Evolutionary conservation across 148 eudicot species (phyloP), one percentile per base, ranked within the genome.

Genomic region (Rhododendron vialii): DNA sequence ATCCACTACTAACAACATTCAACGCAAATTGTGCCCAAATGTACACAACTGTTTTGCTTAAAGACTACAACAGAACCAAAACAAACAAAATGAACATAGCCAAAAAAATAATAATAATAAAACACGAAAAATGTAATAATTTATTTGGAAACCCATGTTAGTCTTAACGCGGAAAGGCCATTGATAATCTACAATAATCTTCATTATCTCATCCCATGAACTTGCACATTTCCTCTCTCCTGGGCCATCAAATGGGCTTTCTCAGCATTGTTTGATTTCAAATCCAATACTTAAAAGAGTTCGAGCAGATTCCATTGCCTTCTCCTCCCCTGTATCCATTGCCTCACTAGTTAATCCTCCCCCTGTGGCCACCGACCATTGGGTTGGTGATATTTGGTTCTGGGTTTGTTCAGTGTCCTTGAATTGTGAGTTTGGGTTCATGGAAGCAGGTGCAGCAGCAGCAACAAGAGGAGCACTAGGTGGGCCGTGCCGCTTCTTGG

Each of bases 251-350:
- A 26, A n/a, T 13, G 18, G 65, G 55, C 17, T n/a, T 11, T 35
- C 43, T 90, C 85, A 90, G 89, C 90, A 90, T 76, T 88, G 90
- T 85, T 95, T 93, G 88, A 95, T 94, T 88, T 95, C 96, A 28
- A 94, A 90, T 12, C 95, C 96, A 65, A 95, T 89, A 82, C 94
- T 92, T 83, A 94, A 85, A 30, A 93, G 90, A 24, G 94, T 90
- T 83, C 88, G 89, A 85, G 93, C 87, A 0, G 95, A 92, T 45
- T 92, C 94, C 38, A 89, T 57, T 77, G 92, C 88, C 86, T 93
- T 94, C 45, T 91, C 93, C 22, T 78, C 57, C 48, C 86, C 93
- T 7, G 74, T 57, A 82, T 88, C 91, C 74, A 80, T 30, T 38
- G 83, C 71, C 75, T 86, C 88, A 38, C 88, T 90, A 0, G 81